Conservation (phyloP, 148 eudicot species). For the Vaccinium corymbosum region DNA sequence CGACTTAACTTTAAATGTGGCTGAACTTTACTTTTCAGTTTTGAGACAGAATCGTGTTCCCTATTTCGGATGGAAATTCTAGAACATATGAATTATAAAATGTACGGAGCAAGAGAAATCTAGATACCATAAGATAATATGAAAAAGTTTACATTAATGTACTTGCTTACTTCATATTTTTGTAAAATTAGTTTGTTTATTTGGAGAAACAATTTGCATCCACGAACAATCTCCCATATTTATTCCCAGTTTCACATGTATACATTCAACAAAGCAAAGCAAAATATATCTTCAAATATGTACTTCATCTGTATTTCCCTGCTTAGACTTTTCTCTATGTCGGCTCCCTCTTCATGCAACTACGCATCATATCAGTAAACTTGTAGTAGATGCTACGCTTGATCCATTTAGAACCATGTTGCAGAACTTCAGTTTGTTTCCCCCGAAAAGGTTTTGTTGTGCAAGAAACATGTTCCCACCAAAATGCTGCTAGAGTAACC, state of each 20-base stretch:
- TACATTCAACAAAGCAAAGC: not conserved
- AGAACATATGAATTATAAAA: not conserved
- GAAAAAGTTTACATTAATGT: not conserved
- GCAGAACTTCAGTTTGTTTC: not conserved
- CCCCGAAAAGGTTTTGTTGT: not conserved
- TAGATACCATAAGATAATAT: not conserved
- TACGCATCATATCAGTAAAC: not conserved
- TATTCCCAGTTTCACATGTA: not conserved
- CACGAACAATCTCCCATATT: not conserved
- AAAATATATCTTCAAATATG: not conserved
- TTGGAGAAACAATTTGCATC: not conserved
- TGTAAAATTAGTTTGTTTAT: not conserved
- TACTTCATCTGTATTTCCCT: not conserved
- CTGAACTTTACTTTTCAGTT: no score
- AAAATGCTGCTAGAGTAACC: not conserved
- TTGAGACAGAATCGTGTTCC: not conserved
- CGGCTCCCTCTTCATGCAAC: not conserved
- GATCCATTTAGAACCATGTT: not conserved
- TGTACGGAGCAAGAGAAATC: not conserved
- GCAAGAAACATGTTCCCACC: not conserved
- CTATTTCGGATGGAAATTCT: not conserved
- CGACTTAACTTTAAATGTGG: not conserved
- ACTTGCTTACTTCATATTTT: not conserved
- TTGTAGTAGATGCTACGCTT: not conserved
- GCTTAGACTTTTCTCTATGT: not conserved